Evolutionary conservation across 2,329 filamentous ascomycete species (phyloP), one percentile per base, ranked within the genome.

Genomic region (Beauveria sp.): DNA sequence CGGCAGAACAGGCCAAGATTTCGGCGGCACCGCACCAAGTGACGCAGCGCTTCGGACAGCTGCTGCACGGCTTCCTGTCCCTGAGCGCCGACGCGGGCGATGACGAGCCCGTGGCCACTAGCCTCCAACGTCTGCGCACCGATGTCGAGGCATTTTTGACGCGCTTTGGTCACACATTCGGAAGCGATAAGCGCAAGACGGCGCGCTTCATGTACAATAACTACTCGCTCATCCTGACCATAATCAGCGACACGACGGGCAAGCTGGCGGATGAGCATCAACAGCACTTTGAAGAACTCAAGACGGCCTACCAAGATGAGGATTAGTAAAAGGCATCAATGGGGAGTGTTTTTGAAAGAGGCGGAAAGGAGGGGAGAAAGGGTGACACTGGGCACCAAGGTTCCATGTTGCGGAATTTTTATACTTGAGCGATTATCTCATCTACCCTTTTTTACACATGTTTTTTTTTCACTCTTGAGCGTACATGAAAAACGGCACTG

Each of bases 181-280:
- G 84, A 22, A 76, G 81, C 1, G 93, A 96, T 69, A 81, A 84
- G 64, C 84, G 91, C 70, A 96, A 96, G 76, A 82, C 88, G 66
- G 89, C 93, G 66, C 81, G 94, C 50, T 97, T 97, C 70, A 74
- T 99, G 68, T 94, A 90, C 71, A 99, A 97, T 72, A 99, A 99
- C 73, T 97, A 96, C 74, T 96, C 91, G 59, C 79, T 99, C 65
- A 84, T 99, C n/a, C 80, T 91, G 68, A 97, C 94, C 12, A 97
- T 99, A 64, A 89, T 99, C 65, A 85, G 89, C 69, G 89, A 93
- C 68, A 82, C 85, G 5, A 80, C 82, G 12, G 91, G 91, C 4
- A 90, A 90, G 72, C 72, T 93, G 69, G 84, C 89, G 1, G 76
- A 78, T 26, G 92, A 96, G 69, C 86, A 93, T 72, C 87, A 87